Conservation (phyloP, 148 eudicot genomes). For the Spergularia marina region DNA sequence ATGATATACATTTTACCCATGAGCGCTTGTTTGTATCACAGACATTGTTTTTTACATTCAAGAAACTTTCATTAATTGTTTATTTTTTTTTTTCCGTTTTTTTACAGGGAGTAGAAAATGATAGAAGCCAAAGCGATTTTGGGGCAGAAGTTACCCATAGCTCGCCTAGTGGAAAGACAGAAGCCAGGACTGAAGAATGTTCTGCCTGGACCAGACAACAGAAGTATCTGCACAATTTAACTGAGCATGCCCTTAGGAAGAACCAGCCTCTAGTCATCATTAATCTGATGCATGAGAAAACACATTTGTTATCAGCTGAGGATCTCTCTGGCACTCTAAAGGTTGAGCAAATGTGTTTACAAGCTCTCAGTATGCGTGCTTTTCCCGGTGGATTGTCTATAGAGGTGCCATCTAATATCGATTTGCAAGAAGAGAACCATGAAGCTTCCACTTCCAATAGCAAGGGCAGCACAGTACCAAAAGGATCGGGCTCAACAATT, state of each 20-base stretch:
- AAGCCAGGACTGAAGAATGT: constrained; percentile 49
- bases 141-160: constrained; percentile 29
- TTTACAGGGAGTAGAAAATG: constrained; percentile 64
- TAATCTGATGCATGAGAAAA: constrained; percentile 71
- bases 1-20: not conserved
- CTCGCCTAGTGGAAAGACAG: constrained; percentile 38
- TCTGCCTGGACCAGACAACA: constrained; percentile 49
- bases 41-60: not conserved
- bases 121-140: constrained; percentile 25
- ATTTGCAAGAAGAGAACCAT: constrained; percentile 43
- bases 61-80: not conserved
- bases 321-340: constrained; percentile 52
- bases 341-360: constrained; percentile 63
- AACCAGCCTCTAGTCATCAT: constrained; percentile 69
- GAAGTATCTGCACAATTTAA: constrained; percentile 58
- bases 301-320: constrained; percentile 35
- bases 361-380: constrained; percentile 60
- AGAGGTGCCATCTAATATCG: constrained; percentile 42
- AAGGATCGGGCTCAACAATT: constrained; percentile 27
- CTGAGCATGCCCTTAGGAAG: constrained; percentile 75
- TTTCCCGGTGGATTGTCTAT: constrained; percentile 45
- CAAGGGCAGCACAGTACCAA: constrained; percentile 36
- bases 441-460: constrained; percentile 40
- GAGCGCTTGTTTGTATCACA: not conserved
- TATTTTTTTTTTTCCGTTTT: constrained; percentile 5